Base-by-base conservation (phyloP, 352 stramenopile genomes). In the Globisporangium orthogonon region DNA sequence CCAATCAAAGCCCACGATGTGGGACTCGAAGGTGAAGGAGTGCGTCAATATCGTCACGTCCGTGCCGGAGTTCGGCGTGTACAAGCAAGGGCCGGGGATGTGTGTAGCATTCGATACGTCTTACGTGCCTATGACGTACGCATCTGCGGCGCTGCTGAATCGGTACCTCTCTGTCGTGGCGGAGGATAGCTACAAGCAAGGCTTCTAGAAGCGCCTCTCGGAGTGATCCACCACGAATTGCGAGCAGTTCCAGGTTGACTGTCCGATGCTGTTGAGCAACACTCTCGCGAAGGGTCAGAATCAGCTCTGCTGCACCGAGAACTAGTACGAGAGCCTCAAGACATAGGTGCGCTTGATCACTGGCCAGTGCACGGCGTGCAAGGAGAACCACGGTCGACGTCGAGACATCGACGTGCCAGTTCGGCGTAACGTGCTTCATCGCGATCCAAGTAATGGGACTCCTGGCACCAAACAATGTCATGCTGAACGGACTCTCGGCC, bases 401-500 rank as follows among this genome's bases (percentile, higher is more conserved):
- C 41, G 91, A 78, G 23, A 23, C 23, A 23, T 23, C 23, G 23
- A 23, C 23, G 78, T 93, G 81, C 64, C 81, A 91, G 50, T 89
- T 86, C 53, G 78, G 23, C 23, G 23, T 23, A 23, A 1, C 23
- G 23, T 23, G 23, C 23, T 23, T 1, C 52, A 79, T 83, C 29
- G 74, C 81, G 28, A 40, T 89, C 18, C 68, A 81, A 48, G 78
- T 89, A 44, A 77, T 81, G 61, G 81, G 76, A 23, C 33, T 87
- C 17, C 87, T 89, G 81, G 56, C 71, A 43, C 73, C 71, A 11
- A 69, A 80, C 56, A 69, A 61, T n/a, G 83, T 89, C 14, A 65
- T 80, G 44, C 60, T 96, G 3, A 96, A 95, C 59, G 85, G 83
- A 7, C 72, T 96, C 14, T 88, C 82, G 33, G 77, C 94, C 30